These are phyloP conservation scores for Senna siamea DNA, from an alignment of 306 rosid genomes.

Conservation along the genomic window DNA sequence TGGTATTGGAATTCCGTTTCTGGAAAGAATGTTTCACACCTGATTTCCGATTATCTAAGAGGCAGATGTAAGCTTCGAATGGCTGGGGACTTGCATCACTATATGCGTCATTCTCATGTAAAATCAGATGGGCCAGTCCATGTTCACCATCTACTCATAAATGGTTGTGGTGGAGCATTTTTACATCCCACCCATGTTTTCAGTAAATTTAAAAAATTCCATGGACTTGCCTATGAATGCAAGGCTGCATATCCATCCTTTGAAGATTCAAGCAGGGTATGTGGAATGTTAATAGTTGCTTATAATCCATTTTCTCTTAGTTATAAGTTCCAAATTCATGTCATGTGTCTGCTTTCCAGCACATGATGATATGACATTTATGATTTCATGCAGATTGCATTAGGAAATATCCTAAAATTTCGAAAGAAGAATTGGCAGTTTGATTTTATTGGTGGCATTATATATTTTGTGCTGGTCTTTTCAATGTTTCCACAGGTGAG, in stretches of 20 bases:
- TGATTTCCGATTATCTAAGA: constrained; percentile 79
- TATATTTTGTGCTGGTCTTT: constrained; percentile 83
- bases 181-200: constrained; percentile 98
- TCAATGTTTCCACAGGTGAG: constrained; percentile 99
- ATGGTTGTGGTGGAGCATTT: constrained; percentile 99
- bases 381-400: constrained; percentile 72
- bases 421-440: constrained; percentile 99
- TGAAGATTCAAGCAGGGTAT: constrained; percentile 97
- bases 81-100: constrained; percentile 99
- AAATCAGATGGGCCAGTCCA: constrained; percentile 76
- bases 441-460: constrained; percentile 98
- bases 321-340: constrained; percentile 19
- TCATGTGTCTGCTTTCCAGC: constrained; percentile 25
- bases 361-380: constrained; percentile 35
- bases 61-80: constrained; percentile 97
- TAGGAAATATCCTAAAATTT: constrained; percentile 94
- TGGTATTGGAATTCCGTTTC: constrained; percentile 93
- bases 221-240: constrained; percentile 77
- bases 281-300: constrained; percentile 36
- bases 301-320: constrained; percentile 20
- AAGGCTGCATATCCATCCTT: constrained; percentile 95
- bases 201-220: constrained; percentile 64
- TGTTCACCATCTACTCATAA: constrained; percentile 87
- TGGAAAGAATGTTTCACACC: constrained; percentile 87
- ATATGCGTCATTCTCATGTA: constrained; percentile 95